Percentiles rank a stretch among this genome's conserved stretches.
phyloP scores from a whole-genome alignment of 305 asterid genomes.

The Solanum chacoense region DNA sequence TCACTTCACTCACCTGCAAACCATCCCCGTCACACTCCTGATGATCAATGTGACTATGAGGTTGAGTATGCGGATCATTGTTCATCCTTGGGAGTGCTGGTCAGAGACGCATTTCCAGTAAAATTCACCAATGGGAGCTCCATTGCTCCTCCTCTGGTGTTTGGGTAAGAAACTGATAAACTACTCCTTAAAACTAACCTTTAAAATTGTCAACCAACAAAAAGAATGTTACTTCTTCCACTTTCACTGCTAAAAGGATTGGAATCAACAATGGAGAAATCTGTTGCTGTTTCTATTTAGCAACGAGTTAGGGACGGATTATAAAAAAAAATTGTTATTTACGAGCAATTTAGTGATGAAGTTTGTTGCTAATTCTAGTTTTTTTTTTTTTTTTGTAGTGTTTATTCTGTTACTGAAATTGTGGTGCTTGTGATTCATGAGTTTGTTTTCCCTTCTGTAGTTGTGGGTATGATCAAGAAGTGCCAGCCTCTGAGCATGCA shows the following conservation, averaged over 20 bases:
- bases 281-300: neutral
- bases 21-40: constrained; percentile 26
- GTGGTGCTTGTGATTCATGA: neutral
- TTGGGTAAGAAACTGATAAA: constrained; percentile 46
- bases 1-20: constrained; percentile 34
- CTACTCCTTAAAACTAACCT: neutral
- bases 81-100: constrained; percentile 73
- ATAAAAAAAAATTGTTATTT: neutral
- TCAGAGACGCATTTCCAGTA: constrained; percentile 55
- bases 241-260: neutral
- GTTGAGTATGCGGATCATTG: constrained; percentile 74
- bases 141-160: constrained; percentile 47
- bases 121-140: constrained; percentile 53
- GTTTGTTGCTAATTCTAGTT: neutral
- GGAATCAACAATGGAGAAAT: neutral
- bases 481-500: constrained; percentile 31
- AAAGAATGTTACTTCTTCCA: neutral
- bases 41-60: constrained; percentile 86
- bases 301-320: neutral
- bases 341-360: neutral
- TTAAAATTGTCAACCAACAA: neutral
- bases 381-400: neutral
- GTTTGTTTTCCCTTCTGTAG: constrained; percentile 20
- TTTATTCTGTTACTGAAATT: neutral
- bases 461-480: constrained; percentile 89